These are phyloP conservation scores for Aquanectria penicillioides DNA, from an alignment of 2,329 filamentous ascomycete genomes.

Conservation along the genomic window DNA sequence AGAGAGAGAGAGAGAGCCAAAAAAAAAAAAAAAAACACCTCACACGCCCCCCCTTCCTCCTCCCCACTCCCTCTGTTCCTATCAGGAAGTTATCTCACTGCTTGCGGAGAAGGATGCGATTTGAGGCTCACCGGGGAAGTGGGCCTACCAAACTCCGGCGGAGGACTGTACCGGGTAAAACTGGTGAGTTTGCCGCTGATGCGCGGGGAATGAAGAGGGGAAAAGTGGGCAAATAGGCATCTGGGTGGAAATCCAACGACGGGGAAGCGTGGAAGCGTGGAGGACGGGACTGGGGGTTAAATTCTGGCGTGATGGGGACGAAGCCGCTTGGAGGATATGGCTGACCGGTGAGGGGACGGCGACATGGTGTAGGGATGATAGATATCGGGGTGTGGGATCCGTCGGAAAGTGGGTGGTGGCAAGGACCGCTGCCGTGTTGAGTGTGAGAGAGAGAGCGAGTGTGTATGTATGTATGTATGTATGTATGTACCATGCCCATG, in stretches of 20 bases:
- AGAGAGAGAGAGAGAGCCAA: neutral
- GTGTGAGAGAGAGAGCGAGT: no score
- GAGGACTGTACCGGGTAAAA: neutral
- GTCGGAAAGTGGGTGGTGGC: neutral
- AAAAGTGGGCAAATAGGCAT: neutral
- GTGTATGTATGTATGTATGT: no score
- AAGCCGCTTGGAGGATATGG: conserved; percentile 15
- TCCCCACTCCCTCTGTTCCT: neutral
- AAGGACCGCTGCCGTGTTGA: neutral
- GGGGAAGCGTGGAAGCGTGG: neutral
- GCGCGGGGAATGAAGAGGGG: neutral
- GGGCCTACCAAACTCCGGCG: neutral
- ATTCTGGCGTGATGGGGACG: conserved; percentile 15
- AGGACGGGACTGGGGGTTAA: neutral
- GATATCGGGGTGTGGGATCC: conserved; percentile 9
- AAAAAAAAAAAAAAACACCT: neutral
- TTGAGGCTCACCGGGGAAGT: conserved; percentile 8
- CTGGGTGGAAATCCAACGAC: neutral
- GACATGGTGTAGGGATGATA: conserved; percentile 14
- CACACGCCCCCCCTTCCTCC: no score
- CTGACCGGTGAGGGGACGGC: conserved; percentile 20
- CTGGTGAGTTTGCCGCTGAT: no score
- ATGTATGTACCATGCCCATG: no score
- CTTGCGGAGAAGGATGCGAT: neutral
- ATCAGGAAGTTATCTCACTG: neutral